Conservation (phyloP, 805 yeast genomes). For the Saturnispora dispora region DNA sequence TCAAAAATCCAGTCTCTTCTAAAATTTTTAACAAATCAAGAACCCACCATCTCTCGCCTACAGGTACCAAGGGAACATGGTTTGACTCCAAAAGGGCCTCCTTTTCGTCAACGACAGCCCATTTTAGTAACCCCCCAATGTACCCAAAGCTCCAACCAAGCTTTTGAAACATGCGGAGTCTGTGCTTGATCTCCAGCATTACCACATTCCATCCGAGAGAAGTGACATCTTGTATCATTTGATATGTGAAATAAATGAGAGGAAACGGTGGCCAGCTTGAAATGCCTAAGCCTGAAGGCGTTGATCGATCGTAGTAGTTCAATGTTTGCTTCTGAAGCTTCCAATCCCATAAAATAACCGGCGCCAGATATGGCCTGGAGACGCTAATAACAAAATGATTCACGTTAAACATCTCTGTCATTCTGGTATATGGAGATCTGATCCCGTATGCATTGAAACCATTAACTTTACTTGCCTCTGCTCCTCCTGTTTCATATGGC, state of each 20-base stretch:
- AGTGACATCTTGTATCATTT: conserved; percentile 26
- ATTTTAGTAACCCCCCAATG: conserved; percentile 56
- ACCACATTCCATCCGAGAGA: conserved; percentile 38
- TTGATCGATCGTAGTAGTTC: neutral
- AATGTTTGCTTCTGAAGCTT: conserved; percentile 41
- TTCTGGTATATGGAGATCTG: conserved; percentile 68
- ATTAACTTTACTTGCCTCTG: conserved; percentile 12
- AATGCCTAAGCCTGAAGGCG: neutral
- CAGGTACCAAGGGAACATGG: conserved; percentile 89
- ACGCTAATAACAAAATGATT: conserved; percentile 86
- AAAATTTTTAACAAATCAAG: conserved; percentile 66
- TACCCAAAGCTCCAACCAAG: conserved; percentile 41
- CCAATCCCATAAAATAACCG: conserved; percentile 73
- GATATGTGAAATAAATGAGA: conserved; percentile 3
- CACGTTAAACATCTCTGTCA: conserved; percentile 89
- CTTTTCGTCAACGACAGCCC: conserved; percentile 80
- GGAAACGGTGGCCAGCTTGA: neutral
- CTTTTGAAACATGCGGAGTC: conserved; percentile 71
- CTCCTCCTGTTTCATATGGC: conserved; percentile 33
- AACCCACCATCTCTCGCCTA: conserved; percentile 53
- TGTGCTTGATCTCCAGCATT: conserved; percentile 74
- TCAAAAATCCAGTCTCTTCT: conserved; percentile 56
- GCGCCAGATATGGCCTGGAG: conserved; percentile 91
- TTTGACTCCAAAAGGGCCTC: conserved; percentile 65
- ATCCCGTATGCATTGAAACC: conserved; percentile 9